phyloP scores from a whole-genome alignment of 2,329 filamentous ascomycete species.

The Cryphonectria naterciae region DNA sequence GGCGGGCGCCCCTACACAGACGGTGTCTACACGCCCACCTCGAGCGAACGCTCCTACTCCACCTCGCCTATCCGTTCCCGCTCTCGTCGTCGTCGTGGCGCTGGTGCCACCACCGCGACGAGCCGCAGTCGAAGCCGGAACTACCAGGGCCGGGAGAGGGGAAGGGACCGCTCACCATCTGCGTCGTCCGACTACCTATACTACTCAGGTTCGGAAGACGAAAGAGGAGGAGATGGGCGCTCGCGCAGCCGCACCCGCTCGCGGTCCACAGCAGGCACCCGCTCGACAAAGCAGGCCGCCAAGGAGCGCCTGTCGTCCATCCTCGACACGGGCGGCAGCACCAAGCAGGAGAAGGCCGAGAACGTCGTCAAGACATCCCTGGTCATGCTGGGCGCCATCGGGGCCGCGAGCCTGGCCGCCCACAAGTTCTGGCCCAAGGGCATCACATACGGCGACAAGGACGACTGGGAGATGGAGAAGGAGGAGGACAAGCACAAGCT shows the following conservation, averaged over 20 bases:
- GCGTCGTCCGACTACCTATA: constrained; percentile 19
- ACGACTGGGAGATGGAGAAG: constrained; percentile 40
- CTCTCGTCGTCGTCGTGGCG: background rate
- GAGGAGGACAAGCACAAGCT: constrained; percentile 32
- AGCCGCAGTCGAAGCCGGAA: constrained; percentile 10
- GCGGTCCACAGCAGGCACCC: constrained; percentile 16
- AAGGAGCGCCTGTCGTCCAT: constrained; percentile 15
- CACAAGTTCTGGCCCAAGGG: constrained; percentile 47
- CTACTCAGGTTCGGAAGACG: constrained; percentile 26
- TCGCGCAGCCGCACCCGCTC: constrained; percentile 29
- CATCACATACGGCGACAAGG: constrained; percentile 43
- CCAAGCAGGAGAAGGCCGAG: constrained; percentile 30
- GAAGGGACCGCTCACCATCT: constrained; percentile 16
- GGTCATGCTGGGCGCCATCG: constrained; percentile 44
- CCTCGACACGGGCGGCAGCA: constrained; percentile 19
- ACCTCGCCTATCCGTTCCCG: constrained; percentile 18
- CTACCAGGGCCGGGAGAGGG: background rate
- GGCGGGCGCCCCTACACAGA: constrained; percentile 20
- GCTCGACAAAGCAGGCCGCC: background rate
- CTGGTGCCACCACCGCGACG: background rate
- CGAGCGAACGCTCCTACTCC: constrained; percentile 29
- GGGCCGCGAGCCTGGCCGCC: constrained; percentile 41
- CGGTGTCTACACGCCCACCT: constrained; percentile 30
- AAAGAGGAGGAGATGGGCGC: background rate
- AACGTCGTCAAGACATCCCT: constrained; percentile 40